Percentiles rank a stretch among this genome's conserved stretches.
phyloP scores from a whole-genome alignment of 2,329 filamentous ascomycete genomes.

The Chalara sp. region DNA sequence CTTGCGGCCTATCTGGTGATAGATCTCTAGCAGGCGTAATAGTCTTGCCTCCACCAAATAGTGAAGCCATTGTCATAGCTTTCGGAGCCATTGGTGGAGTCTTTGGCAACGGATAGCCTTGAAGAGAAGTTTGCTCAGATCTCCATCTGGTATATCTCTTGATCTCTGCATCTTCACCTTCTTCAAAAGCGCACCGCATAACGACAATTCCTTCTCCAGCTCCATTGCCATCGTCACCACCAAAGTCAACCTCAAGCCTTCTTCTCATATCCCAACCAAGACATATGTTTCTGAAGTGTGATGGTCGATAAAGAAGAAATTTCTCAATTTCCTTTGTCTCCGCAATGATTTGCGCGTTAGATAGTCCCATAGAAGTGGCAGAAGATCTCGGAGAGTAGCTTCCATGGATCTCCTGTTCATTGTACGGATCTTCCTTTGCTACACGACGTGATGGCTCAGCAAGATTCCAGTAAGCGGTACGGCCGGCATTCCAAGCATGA shows the following conservation, averaged over 20 bases:
- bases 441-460: slow-evolving; percentile 70
- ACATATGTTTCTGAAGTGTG: slow-evolving; percentile 71
- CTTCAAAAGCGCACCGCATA: slow-evolving; percentile 55
- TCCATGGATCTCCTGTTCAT: slow-evolving; percentile 58
- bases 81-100: slow-evolving; percentile 19
- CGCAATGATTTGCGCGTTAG: slow-evolving; percentile 60
- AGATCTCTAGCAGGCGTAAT: slow-evolving; percentile 17
- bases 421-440: slow-evolving; percentile 66
- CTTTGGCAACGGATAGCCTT: slow-evolving; percentile 25
- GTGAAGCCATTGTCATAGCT: slow-evolving; percentile 20
- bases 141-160: slow-evolving; percentile 51
- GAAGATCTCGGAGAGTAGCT: slow-evolving; percentile 79
- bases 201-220: slow-evolving; percentile 74
- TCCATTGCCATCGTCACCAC: slow-evolving; percentile 66
- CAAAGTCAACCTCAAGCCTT: slow-evolving; percentile 82
- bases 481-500: slow-evolving; percentile 73
- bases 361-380: slow-evolving; percentile 64
- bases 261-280: slow-evolving; percentile 90
- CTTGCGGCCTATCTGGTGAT: slow-evolving; percentile 14
- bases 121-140: slow-evolving; percentile 22
- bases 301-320: slow-evolving; percentile 65
- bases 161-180: slow-evolving; percentile 34
- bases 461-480: slow-evolving; percentile 73
- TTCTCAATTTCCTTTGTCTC: slow-evolving; percentile 79
- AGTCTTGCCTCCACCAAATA: slow-evolving; percentile 24